Conservation (phyloP, 2,329 filamentous ascomycete species). For the Aspergillus brasiliensis region DNA sequence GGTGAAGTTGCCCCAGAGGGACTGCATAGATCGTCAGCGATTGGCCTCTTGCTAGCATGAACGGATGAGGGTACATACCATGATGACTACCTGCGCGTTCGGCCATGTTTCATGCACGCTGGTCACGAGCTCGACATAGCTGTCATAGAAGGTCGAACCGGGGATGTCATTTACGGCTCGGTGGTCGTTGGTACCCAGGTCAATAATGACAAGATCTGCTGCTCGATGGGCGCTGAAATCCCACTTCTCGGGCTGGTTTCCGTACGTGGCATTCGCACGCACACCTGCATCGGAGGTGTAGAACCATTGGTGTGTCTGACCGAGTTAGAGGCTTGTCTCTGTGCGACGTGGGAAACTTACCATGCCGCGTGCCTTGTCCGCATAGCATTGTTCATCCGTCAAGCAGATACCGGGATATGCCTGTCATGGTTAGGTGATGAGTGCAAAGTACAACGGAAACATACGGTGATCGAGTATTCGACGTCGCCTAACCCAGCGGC, state of each 20-base stretch:
- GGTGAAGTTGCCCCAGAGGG: constrained; percentile 59
- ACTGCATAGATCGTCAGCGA: constrained; percentile 33
- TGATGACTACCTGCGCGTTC: constrained; percentile 44
- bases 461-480: constrained; percentile 58
- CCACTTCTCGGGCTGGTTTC: constrained; percentile 32
- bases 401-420: constrained; percentile 62
- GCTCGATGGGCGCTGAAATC: constrained; percentile 29
- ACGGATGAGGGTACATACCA: constrained; percentile 26
- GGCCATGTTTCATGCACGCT: constrained; percentile 47
- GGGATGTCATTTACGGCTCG: constrained; percentile 47
- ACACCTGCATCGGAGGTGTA: constrained; percentile 58
- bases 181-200: constrained; percentile 52
- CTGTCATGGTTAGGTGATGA: constrained; percentile 13
- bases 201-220: constrained; percentile 49
- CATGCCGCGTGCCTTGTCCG: constrained; percentile 53
- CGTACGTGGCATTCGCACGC: constrained; percentile 50
- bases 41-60: neutral
- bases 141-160: constrained; percentile 37
- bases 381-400: constrained; percentile 59
- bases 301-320: constrained; percentile 57
- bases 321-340: constrained; percentile 3
- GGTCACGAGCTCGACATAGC: constrained; percentile 46
- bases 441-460: neutral
- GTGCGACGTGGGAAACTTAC: constrained; percentile 14
- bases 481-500: constrained; percentile 60